Conservation (phyloP, 371 early-diverging fungal species). For the Haplosporangium sp. region DNA sequence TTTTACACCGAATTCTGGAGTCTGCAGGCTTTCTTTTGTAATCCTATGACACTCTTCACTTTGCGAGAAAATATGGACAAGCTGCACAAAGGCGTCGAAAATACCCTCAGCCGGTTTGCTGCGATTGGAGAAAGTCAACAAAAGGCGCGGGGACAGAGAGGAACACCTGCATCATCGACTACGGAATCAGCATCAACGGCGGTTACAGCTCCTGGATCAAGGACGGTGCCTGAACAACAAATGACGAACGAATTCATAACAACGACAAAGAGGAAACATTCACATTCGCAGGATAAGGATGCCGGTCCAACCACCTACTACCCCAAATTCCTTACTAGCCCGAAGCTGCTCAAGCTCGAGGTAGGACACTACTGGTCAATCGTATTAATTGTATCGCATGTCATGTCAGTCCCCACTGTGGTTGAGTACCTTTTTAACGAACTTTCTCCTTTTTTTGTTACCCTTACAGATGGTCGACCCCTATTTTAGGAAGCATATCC, state of each 20-base stretch:
- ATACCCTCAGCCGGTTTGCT: conserved; percentile 23
- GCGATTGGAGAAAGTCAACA: conserved; percentile 53
- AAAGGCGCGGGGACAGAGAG: conserved; percentile 53
- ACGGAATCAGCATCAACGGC: no score
- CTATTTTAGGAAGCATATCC: conserved; percentile 79
- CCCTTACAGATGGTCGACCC: conserved; percentile 68
- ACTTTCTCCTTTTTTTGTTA: not conserved
- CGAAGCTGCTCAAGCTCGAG: conserved; percentile 77
- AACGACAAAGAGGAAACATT: conserved; percentile 32
- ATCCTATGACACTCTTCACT: conserved; percentile 26
- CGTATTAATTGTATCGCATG: no score
- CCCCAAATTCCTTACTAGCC: conserved; percentile 80
- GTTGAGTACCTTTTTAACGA: no score
- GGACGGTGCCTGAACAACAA: not conserved
- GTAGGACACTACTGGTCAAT: conserved; percentile 41
- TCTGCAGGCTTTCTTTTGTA: conserved; percentile 43
- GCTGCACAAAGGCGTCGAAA: conserved; percentile 22
- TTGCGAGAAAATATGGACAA: conserved; percentile 18
- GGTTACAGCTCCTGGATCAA: no score
- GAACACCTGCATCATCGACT: conserved; percentile 17
- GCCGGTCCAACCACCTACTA: conserved; percentile 63
- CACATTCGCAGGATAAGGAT: conserved; percentile 17
- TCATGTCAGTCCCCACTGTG: no score
- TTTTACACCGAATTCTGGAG: conserved; percentile 52
- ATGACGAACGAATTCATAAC: not conserved